Conservation (phyloP, 1,284 basidiomycete species). For the Pseudomicrostroma phylloplanum region DNA sequence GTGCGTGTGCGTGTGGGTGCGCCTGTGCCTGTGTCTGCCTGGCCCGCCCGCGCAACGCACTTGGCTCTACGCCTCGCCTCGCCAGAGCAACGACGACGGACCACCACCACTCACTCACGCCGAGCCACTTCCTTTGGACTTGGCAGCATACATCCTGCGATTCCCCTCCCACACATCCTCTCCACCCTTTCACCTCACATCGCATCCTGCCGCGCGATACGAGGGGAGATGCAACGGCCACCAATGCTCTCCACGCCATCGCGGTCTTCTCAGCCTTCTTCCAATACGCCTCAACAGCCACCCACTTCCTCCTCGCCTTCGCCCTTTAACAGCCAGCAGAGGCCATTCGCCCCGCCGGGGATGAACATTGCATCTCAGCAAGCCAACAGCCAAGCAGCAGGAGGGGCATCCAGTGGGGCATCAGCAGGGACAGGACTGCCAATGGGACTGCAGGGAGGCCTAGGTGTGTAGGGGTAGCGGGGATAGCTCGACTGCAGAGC, state of each 20-base stretch:
- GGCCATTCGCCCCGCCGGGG: neutral
- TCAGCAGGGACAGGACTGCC: too few species aligned
- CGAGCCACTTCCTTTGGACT: neutral
- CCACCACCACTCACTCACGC: neutral
- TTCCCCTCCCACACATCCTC: neutral
- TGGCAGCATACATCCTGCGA: neutral
- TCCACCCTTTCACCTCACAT: neutral
- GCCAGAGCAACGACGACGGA: too few species aligned
- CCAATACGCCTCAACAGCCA: constrained; percentile 1
- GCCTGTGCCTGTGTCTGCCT: neutral
- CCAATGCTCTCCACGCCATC: neutral
- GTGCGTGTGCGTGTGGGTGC: neutral
- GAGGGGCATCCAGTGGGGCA: too few species aligned
- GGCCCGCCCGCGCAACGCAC: neutral
- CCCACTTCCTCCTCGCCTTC: neutral
- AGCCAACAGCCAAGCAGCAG: neutral
- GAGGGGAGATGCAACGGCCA: neutral
- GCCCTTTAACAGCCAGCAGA: constrained; percentile 3
- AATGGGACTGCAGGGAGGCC: neutral
- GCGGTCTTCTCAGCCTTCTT: neutral
- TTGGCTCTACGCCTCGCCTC: too few species aligned
- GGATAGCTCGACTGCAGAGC: neutral
- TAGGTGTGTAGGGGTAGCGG: neutral
- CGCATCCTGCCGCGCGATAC: neutral
- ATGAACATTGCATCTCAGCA: neutral